A percentile compares a stretch with the other conserved stretches of the same genome.
phyloP scores from a whole-genome alignment of 1,139 yeast species.

The Kodamaea sp. region DNA sequence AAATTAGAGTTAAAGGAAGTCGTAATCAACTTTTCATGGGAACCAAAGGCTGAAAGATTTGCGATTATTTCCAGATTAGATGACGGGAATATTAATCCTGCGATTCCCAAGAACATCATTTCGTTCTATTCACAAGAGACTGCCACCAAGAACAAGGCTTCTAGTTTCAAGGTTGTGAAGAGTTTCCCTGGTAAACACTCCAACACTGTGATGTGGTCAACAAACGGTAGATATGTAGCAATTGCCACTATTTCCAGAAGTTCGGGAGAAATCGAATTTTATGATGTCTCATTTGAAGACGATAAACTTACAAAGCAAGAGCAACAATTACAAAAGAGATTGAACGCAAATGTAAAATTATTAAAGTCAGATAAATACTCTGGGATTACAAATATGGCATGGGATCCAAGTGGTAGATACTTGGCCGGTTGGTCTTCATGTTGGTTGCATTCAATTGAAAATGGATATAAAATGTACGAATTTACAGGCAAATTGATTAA shows the following conservation, averaged over 20 bases:
- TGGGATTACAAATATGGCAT: slow-evolving; percentile 80
- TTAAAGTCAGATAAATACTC: slow-evolving; percentile 62
- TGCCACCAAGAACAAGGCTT: slow-evolving; percentile 22
- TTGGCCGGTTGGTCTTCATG: slow-evolving; percentile 84
- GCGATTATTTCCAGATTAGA: slow-evolving; percentile 70
- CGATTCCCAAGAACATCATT: slow-evolving; percentile 67
- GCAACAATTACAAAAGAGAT: slow-evolving; percentile 36
- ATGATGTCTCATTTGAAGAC: slow-evolving; percentile 72
- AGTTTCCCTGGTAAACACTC: slow-evolving; percentile 59
- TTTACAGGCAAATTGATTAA: slow-evolving; percentile 73
- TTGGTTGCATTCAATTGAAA: slow-evolving; percentile 82
- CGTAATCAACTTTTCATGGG: slow-evolving; percentile 91
- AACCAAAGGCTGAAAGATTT: slow-evolving; percentile 87
- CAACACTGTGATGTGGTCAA: slow-evolving; percentile 84
- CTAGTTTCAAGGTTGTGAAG: slow-evolving; percentile 39
- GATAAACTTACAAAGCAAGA: slow-evolving; percentile 25
- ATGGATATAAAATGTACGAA: slow-evolving; percentile 86
- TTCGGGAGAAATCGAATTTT: slow-evolving; percentile 75
- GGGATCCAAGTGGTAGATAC: slow-evolving; percentile 97
- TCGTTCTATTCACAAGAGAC: slow-evolving; percentile 83
- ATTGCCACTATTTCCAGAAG: slow-evolving; percentile 68
- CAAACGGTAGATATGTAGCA: slow-evolving; percentile 86
- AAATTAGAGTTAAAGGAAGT: slow-evolving; percentile 90
- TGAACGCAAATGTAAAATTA: slow-evolving; percentile 58
- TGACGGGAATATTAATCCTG: slow-evolving; percentile 59